phyloP scores from a whole-genome alignment of 495 filamentous ascomycete species.

The Podospora conica region DNA sequence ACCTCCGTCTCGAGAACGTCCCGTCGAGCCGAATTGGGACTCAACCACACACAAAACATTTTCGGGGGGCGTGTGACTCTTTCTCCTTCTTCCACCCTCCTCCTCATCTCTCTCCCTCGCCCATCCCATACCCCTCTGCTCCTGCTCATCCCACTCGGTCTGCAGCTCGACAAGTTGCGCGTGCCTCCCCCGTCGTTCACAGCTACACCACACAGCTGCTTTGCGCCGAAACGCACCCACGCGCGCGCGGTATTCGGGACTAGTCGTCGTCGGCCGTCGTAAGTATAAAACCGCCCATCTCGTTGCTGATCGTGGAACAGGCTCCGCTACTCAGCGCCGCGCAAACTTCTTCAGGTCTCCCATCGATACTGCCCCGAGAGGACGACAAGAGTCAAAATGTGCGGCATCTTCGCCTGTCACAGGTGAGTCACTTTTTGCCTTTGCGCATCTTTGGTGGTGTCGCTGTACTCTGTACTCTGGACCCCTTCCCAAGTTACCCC shows the following conservation, averaged over 20 bases:
- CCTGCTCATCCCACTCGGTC: conserved; percentile 22
- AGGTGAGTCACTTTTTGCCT: conserved; percentile 49
- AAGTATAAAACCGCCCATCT: conserved; percentile 22
- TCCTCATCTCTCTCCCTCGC: conserved; percentile 6
- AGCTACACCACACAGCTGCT: not conserved
- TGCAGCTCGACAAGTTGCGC: conserved; percentile 13
- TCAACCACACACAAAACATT: conserved; percentile 25
- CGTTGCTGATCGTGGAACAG: conserved; percentile 19
- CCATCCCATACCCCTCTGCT: not conserved
- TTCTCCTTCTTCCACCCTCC: conserved; percentile 19
- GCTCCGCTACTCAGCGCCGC: conserved; percentile 23
- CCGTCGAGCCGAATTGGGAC: conserved; percentile 25
- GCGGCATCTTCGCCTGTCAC: conserved; percentile 94
- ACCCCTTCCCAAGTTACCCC: not conserved
- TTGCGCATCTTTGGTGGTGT: conserved; percentile 5
- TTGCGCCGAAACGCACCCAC: not conserved
- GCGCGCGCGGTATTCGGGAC: not conserved
- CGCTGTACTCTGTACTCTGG: not conserved
- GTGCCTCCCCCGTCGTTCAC: conserved; percentile 5
- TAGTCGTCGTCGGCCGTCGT: conserved; percentile 7
- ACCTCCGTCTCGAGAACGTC: conserved; percentile 22
- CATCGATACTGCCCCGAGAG: conserved; percentile 5
- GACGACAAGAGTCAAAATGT: conserved; percentile 40
- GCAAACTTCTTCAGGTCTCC: conserved; percentile 13
- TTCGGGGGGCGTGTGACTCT: conserved; percentile 31